Conservation (phyloP, 805 yeast genomes). For the Zygotorulaspora sp. region DNA sequence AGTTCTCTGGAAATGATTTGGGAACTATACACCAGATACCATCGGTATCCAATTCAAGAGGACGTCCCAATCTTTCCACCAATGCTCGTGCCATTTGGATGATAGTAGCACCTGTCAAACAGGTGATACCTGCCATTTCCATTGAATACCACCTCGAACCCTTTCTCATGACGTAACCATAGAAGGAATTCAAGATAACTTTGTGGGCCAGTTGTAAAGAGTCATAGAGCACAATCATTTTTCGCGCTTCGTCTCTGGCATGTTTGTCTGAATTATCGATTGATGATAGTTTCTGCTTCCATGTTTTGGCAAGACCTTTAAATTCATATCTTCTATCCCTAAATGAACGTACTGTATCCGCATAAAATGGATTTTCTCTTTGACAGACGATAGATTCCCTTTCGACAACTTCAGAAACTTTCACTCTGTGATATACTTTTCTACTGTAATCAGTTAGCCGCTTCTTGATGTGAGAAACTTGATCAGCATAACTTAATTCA, state of each 20-base stretch:
- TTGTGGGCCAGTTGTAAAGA: constrained; percentile 95
- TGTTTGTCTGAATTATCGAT: constrained; percentile 51
- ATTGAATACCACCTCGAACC: constrained; percentile 99
- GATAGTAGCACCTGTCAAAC: constrained; percentile 95
- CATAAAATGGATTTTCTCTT: constrained; percentile 95
- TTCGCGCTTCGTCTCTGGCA: constrained; percentile 81
- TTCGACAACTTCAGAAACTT: constrained; percentile 76
- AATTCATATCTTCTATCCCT: constrained; percentile 95
- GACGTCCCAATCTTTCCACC: constrained; percentile 91
- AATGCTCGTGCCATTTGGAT: constrained; percentile 93
- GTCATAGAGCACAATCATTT: constrained; percentile 90
- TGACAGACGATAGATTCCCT: constrained; percentile 95
- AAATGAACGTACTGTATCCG: constrained; percentile 87
- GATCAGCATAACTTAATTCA: constrained; percentile 72
- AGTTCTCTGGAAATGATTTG: constrained; percentile 87
- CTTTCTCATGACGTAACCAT: constrained; percentile 98
- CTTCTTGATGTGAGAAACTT: constrained; percentile 68
- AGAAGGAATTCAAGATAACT: constrained; percentile 91
- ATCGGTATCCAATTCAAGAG: constrained; percentile 94
- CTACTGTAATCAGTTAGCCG: constrained; percentile 78
- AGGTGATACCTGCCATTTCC: constrained; percentile 99
- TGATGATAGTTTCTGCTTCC: constrained; percentile 76
- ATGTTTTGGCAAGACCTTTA: constrained; percentile 86
- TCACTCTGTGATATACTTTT: constrained; percentile 77
- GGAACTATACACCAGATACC: constrained; percentile 99